Evolutionary conservation across 129 eudicot species (phyloP), one percentile per base, ranked within the genome.

Genomic region (Gnaphalium uliginosum): DNA sequence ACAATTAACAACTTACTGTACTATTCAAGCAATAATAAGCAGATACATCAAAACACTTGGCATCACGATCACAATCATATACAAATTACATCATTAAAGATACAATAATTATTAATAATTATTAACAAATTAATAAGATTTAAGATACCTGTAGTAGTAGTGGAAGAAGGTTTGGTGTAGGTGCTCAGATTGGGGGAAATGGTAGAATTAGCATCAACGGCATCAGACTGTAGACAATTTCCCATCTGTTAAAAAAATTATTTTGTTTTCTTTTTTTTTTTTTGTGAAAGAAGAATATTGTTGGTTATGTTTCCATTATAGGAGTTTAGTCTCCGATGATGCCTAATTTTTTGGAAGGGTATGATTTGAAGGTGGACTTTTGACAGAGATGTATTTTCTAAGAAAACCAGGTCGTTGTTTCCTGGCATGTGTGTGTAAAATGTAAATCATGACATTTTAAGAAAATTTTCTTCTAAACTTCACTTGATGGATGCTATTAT

Each of bases 171-270:
- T 46, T 64, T 76, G 25, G 86, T 74, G 1, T 66, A 66, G 46
- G 66, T 23, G 76, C 71, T 68, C 14, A 73, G 83, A 71, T 84
- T 78, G 73, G 39, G 69, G 71, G 82, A 67, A 62, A 78, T 69
- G 71, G 80, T 54, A 18, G 85, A 77, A 63, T 77, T 78, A 8
- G 80, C 23, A 63, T 76, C 67, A 22, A 33, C 72, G 56, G 88
- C 57, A 60, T 86, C 76, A 53, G 75, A 7, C 6, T 22, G 74
- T 50, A 89, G 25, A 71, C 94, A 89, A 73, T 89, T 89, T 26
- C 94, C 94, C 94, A 89, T 29, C 4, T 29, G 32, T 29, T 29
- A 29, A 29, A 29, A 4, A 29, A 29, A 29, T 2, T 29, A 1
- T n/a, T n/a, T n/a, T n/a, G n/a, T n/a, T n/a, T n/a, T n/a, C n/a